A percentile compares a stretch with the other conserved stretches of the same genome.
Evolutionary conservation across 2,329 filamentous ascomycete genomes (phyloP).

Genomic region (Penicillium sp.): DNA sequence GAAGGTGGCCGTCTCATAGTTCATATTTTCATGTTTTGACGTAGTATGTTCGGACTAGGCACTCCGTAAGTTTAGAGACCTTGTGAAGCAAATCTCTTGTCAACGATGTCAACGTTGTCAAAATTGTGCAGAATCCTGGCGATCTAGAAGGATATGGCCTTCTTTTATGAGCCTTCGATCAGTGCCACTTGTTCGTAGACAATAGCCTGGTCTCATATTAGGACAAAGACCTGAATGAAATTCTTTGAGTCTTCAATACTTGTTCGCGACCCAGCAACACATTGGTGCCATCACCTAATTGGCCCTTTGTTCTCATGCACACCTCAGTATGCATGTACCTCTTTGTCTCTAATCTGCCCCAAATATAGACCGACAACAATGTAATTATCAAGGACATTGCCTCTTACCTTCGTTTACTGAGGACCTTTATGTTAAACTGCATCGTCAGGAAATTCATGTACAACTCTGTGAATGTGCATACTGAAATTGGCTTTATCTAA

Average conservation of each 20-base stretch:
- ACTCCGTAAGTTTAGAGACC: no score
- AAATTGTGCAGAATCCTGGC: neutral
- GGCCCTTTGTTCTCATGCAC: neutral
- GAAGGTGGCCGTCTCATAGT: no score
- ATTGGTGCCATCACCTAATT: neutral
- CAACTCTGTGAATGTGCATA: no score
- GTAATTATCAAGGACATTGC: neutral
- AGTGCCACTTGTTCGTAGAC: neutral
- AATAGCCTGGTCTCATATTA: neutral
- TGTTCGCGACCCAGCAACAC: neutral
- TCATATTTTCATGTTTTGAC: no score
- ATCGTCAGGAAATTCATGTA: no score
- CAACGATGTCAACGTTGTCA: no score
- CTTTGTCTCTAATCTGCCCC: neutral
- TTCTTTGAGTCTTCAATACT: neutral
- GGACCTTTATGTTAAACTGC: neutral
- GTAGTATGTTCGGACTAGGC: no score
- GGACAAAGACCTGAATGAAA: neutral
- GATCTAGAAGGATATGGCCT: neutral
- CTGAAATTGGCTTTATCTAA: neutral
- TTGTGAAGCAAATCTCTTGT: no score
- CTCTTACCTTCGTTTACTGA: neutral
- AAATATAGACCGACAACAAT: neutral
- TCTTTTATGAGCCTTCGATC: neutral
- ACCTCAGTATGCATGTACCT: neutral